Evolutionary conservation across 2,329 filamentous ascomycete genomes (phyloP).

Genomic region (Beauveria caledonica): DNA sequence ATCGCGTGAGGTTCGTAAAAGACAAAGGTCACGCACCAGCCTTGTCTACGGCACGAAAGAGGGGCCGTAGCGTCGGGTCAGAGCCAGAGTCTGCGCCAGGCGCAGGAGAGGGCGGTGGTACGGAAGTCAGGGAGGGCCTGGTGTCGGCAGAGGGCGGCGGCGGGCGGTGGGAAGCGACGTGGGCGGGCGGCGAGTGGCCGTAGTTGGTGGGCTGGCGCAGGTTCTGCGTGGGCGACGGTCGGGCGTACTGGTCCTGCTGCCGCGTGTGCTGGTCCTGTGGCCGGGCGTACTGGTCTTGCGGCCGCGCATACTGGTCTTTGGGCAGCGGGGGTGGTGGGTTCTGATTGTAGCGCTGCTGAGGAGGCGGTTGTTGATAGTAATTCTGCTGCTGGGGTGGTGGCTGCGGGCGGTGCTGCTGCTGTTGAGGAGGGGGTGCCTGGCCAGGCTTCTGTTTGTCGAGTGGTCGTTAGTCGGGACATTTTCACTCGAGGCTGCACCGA

Average conservation of each 20-base stretch:
- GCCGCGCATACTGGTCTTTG: slow-evolving; percentile 20
- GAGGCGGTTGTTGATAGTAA: slow-evolving; percentile 9
- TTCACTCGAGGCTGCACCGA: not conserved
- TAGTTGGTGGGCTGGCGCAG: slow-evolving; percentile 25
- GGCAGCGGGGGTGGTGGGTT: slow-evolving; percentile 39
- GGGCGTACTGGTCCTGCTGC: slow-evolving; percentile 16
- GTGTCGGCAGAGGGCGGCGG: slow-evolving; percentile 34
- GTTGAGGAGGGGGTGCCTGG: slow-evolving; percentile 16
- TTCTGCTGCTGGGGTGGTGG: slow-evolving; percentile 19
- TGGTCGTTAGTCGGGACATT: not conserved
- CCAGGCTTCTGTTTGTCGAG: slow-evolving; percentile 26
- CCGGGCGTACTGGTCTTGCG: slow-evolving; percentile 18
- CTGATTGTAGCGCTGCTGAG: slow-evolving; percentile 35
- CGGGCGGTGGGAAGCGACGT: slow-evolving; percentile 29
- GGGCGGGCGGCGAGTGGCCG: slow-evolving; percentile 43
- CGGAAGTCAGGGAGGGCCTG: slow-evolving; percentile 48
- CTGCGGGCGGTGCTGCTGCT: slow-evolving; percentile 14
- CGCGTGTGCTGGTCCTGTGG: slow-evolving; percentile 16
- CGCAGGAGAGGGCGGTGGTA: slow-evolving; percentile 58
- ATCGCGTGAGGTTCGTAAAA: not conserved
- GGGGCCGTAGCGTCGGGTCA: slow-evolving; percentile 68
- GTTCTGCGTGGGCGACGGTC: slow-evolving; percentile 13
- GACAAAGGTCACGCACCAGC: slow-evolving; percentile 40
- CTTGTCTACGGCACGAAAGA: slow-evolving; percentile 89
- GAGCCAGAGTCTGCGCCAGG: slow-evolving; percentile 41